A percentile compares a stretch with the other conserved stretches of the same genome.
Evolutionary conservation across 371 early-diverging fungal species (phyloP).

Genomic region (Mucor lusitanicus): DNA sequence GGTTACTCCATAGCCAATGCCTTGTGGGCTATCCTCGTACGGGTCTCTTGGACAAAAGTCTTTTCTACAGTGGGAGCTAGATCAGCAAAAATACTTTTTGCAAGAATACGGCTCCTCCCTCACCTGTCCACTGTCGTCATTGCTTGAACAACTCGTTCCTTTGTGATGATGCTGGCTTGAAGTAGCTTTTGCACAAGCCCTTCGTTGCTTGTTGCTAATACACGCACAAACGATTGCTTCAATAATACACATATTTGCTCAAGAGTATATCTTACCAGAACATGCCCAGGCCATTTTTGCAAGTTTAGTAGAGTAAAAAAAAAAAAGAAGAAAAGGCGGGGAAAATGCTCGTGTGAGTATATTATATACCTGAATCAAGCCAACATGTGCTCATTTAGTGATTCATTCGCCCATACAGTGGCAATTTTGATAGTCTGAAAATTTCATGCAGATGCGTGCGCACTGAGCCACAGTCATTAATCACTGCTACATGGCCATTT

Average conservation of each 20-base stretch:
- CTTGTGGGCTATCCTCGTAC: slow-evolving; percentile 73
- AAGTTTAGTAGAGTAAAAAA: not conserved
- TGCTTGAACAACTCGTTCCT: slow-evolving; percentile 43
- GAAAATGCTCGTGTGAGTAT: not conserved
- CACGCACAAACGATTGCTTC: not conserved
- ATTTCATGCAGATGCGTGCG: too few relatives aligned
- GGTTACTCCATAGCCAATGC: slow-evolving; percentile 79
- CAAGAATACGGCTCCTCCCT: too few relatives aligned
- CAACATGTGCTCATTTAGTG: too few relatives aligned
- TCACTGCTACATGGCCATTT: too few relatives aligned
- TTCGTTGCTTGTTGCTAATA: slow-evolving; percentile 29
- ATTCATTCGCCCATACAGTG: too few relatives aligned
- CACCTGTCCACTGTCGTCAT: slow-evolving; percentile 60
- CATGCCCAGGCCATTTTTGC: slow-evolving; percentile 45
- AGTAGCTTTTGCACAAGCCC: slow-evolving; percentile 37
- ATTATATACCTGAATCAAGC: too few relatives aligned
- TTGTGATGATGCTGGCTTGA: slow-evolving; percentile 40
- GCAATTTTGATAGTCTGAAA: too few relatives aligned
- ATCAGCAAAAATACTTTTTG: not conserved
- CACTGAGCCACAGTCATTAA: too few relatives aligned
- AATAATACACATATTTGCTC: not conserved
- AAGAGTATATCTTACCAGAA: slow-evolving; percentile 29
- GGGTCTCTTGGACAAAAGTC: slow-evolving; percentile 43
- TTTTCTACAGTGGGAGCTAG: slow-evolving; percentile 27
- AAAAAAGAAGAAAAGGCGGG: not conserved